phyloP scores from a whole-genome alignment of 805 yeast genomes.

The Lipomyces oligophaga region DNA sequence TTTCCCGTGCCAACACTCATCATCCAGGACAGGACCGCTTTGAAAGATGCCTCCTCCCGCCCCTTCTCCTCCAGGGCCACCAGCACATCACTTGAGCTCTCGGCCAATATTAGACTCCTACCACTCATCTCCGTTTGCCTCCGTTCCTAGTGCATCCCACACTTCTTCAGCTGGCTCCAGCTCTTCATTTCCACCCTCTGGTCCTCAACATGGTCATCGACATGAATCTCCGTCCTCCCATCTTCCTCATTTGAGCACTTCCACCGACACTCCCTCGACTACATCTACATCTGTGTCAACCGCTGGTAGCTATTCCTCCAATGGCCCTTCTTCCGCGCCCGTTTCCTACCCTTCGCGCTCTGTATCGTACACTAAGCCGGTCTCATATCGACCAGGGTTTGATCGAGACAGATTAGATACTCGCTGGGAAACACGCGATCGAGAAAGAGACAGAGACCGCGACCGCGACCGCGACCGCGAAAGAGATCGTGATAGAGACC shows the following conservation, averaged over 20 bases:
- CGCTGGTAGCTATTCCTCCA: too few relatives aligned
- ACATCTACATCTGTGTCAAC: too few relatives aligned
- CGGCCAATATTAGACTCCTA: background rate
- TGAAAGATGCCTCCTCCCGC: too few relatives aligned
- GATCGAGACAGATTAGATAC: conserved; percentile 14
- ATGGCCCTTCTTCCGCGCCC: background rate
- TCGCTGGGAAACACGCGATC: conserved; percentile 5
- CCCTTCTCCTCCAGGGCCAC: background rate
- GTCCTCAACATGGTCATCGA: too few relatives aligned
- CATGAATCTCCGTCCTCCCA: too few relatives aligned
- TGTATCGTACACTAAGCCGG: background rate
- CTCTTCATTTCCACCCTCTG: background rate
- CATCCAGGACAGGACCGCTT: too few relatives aligned
- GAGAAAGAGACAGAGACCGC: conserved; percentile 17
- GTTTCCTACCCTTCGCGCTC: background rate
- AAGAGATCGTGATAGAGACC: conserved; percentile 16
- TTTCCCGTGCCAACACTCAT: too few relatives aligned
- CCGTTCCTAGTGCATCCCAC: background rate
- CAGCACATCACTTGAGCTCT: background rate
- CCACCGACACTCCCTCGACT: too few relatives aligned
- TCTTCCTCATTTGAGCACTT: too few relatives aligned
- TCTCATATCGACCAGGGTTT: conserved; percentile 1
- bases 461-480: conserved; percentile 5
- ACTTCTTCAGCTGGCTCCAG: background rate
- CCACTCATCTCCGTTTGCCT: background rate